phyloP scores from a whole-genome alignment of 257 asterid genomes.

The Gentiana macrophylla region DNA sequence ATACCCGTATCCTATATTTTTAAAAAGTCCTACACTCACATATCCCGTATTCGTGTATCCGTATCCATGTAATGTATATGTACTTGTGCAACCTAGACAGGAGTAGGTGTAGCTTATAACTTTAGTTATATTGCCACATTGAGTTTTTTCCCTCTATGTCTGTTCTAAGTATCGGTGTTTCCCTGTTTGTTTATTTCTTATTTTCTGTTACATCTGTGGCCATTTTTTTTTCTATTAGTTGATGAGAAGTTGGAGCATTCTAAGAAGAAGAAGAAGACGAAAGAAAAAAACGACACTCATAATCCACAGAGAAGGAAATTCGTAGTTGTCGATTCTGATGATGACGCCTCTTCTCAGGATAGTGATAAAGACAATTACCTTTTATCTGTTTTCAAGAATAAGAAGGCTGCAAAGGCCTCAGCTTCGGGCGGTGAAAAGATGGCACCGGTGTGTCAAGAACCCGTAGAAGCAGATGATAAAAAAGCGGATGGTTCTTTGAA shows the following conservation, averaged over 20 bases:
- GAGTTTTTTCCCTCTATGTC: neutral
- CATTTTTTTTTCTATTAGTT: slow-evolving; percentile 10
- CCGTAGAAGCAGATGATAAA: slow-evolving; percentile 11
- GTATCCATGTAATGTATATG: too few species aligned
- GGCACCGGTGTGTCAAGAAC: slow-evolving; percentile 1
- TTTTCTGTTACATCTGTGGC: neutral
- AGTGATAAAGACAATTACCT: slow-evolving; percentile 29
- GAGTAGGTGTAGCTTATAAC: too few species aligned
- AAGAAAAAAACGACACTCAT: slow-evolving; percentile 21
- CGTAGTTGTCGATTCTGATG: slow-evolving; percentile 45
- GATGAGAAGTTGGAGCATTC: slow-evolving; percentile 8
- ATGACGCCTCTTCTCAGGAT: slow-evolving; percentile 26
- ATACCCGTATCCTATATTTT: too few species aligned
- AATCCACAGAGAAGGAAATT: slow-evolving; percentile 33
- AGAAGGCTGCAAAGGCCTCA: slow-evolving; percentile 16
- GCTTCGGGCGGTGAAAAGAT: slow-evolving; percentile 18
- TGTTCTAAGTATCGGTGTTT: neutral
- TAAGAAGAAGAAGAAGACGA: slow-evolving; percentile 11
- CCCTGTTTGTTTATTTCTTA: slow-evolving; percentile 6
- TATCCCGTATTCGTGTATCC: too few species aligned
- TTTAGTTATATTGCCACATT: too few species aligned
- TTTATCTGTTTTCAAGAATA: slow-evolving; percentile 28
- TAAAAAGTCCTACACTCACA: too few species aligned
- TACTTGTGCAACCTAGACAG: too few species aligned
- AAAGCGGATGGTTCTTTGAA: slow-evolving; percentile 20